Evolutionary conservation across 495 filamentous ascomycete species (phyloP), one percentile per base, ranked within the genome.

Genomic region (Penicillium angulare): DNA sequence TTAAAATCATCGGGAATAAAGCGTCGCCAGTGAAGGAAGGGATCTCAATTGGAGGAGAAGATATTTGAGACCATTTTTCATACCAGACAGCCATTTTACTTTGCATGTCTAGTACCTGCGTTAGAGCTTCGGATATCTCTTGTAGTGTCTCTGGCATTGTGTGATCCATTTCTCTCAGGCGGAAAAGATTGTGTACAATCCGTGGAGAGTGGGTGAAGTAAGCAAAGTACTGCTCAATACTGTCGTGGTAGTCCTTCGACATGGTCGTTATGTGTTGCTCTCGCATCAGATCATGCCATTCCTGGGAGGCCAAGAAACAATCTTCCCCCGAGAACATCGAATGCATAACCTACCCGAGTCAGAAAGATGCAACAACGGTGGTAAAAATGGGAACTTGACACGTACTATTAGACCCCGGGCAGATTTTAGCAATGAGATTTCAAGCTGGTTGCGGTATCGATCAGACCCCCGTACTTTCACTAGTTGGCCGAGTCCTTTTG

Each of bases 371-470:
- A n/a, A n/a, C n/a, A n/a, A n/a, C n/a, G n/a, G n/a, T n/a, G n/a
- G n/a, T n/a, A n/a, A n/a, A n/a, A n/a, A n/a, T n/a, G 36, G 8
- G 36, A 40, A 13, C 21, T 7, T n/a, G n/a, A n/a, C 7, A 23
- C 36, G 13, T 58, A 69, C 67, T 39, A 71, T 65, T 15, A 71
- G 27, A 1, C 67, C 65, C n/a, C 67, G 56, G 8, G 65, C 60
- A 5, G 60, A 50, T 33, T 71, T 68, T 13, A 71, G 53, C 5
- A 71, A 42, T 20, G 47, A 48, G 13, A 58, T 47, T 7, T 67
- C 68, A 36, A 71, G 46, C 16, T 57, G 52, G 9, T 57, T 63
- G 9, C 41, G 36, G 34, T 65, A 67, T n/a, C 65, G 56, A 15
- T 52, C 49, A 13, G 55, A 58, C 6, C 67, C 67, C 56, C 67